phyloP scores from a whole-genome alignment of 129 eudicot genomes.

The Escallonia herrerae region DNA sequence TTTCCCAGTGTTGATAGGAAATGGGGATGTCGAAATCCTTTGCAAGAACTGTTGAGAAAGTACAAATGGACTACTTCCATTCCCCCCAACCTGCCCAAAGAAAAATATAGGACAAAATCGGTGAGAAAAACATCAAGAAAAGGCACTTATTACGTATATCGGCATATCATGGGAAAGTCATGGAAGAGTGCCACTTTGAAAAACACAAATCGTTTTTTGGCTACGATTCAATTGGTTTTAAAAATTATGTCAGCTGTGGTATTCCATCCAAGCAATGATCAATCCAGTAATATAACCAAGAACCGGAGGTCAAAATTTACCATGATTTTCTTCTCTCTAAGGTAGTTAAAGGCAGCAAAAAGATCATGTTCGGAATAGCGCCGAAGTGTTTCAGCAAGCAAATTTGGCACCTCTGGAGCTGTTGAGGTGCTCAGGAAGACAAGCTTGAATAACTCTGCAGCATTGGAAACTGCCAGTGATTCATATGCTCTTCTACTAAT shows the following conservation, averaged over 20 bases:
- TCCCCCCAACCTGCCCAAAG: conserved; percentile 67
- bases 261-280: neutral
- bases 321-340: conserved; percentile 73
- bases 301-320: conserved; percentile 29
- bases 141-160: neutral
- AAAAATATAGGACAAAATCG: conserved; percentile 7
- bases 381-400: conserved; percentile 77
- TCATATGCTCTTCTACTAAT: conserved; percentile 35
- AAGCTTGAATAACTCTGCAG: conserved; percentile 88
- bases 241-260: neutral
- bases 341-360: conserved; percentile 76
- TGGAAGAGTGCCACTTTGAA: too few species aligned
- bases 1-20: conserved; percentile 67
- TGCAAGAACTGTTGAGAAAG: conserved; percentile 71
- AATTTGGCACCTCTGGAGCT: conserved; percentile 48
- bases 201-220: too few species aligned
- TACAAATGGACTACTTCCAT: conserved; percentile 42
- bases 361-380: conserved; percentile 95
- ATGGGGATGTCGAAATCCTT: conserved; percentile 48
- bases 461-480: conserved; percentile 88
- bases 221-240: neutral
- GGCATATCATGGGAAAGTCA: too few species aligned
- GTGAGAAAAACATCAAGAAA: conserved; percentile 3
- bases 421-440: conserved; percentile 64
- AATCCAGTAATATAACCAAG: neutral